Conservation (phyloP, 257 asterid genomes). For the Capsicum baccatum region DNA sequence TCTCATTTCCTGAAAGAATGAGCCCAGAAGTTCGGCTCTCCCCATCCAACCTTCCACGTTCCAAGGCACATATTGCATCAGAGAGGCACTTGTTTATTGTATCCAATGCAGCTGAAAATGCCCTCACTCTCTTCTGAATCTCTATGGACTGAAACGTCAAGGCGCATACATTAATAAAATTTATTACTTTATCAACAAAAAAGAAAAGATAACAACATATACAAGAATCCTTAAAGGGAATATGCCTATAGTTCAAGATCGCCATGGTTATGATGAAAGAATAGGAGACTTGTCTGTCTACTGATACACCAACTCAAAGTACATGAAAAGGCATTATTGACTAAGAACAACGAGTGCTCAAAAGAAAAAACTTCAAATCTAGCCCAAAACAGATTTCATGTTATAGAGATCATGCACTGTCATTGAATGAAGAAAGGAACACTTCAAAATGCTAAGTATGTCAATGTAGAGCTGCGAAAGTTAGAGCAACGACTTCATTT, state of each 20-base stretch:
- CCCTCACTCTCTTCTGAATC: constrained; percentile 89
- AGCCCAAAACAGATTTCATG: background rate
- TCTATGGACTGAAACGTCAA: constrained; percentile 65
- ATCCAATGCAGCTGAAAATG: constrained; percentile 87
- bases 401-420: background rate
- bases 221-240: constrained; percentile 14
- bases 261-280: background rate
- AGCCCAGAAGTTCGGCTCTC: constrained; percentile 88
- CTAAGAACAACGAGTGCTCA: background rate
- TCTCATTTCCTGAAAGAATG: constrained; percentile 83
- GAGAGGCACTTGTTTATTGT: constrained; percentile 87
- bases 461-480: background rate
- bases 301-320: background rate
- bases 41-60: constrained; percentile 93
- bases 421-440: constrained; percentile 2
- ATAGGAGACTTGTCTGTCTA: background rate
- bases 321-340: background rate
- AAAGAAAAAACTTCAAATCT: background rate
- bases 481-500: background rate
- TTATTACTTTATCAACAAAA: background rate
- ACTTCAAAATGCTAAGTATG: background rate
- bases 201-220: background rate
- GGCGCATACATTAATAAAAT: background rate
- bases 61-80: constrained; percentile 85
- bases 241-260: no score